Evolutionary conservation across 2,329 filamentous ascomycete genomes (phyloP).

Genomic region (Fusarium nurragi): DNA sequence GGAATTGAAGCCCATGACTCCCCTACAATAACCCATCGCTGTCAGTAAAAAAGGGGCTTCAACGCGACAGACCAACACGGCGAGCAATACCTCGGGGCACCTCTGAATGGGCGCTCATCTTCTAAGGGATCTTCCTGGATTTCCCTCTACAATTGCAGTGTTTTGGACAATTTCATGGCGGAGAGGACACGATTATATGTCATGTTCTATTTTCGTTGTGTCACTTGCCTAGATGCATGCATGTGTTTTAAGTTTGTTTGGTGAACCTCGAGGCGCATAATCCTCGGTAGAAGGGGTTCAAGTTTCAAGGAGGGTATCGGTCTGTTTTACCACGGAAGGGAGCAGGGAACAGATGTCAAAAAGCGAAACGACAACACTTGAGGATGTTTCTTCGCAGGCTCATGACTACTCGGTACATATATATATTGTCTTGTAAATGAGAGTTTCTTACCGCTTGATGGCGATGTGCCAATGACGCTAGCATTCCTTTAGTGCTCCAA

Average conservation of each 20-base stretch:
- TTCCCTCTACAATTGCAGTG: constrained; percentile 32
- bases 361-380: background rate
- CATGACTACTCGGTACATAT: no score
- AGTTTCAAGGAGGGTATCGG: constrained; percentile 27
- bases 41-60: constrained; percentile 36
- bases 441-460: background rate
- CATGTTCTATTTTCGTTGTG: constrained; percentile 36
- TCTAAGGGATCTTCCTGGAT: constrained; percentile 20
- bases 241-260: constrained; percentile 39
- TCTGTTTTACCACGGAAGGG: constrained; percentile 8
- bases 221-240: constrained; percentile 34
- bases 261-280: constrained; percentile 35
- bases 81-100: constrained; percentile 34
- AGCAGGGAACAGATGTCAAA: constrained; percentile 2
- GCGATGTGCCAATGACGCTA: constrained; percentile 14
- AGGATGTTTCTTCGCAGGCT: background rate
- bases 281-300: constrained; percentile 41
- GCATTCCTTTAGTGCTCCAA: constrained; percentile 29
- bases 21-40: constrained; percentile 34
- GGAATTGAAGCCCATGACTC: constrained; percentile 60
- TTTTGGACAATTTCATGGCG: constrained; percentile 38
- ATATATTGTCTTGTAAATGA: background rate
- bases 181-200: constrained; percentile 41
- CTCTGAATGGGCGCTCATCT: constrained; percentile 34
- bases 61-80: background rate